Evolutionary conservation across 2,329 filamentous ascomycete genomes (phyloP).

Genomic region (Cladobotryum protrusum): DNA sequence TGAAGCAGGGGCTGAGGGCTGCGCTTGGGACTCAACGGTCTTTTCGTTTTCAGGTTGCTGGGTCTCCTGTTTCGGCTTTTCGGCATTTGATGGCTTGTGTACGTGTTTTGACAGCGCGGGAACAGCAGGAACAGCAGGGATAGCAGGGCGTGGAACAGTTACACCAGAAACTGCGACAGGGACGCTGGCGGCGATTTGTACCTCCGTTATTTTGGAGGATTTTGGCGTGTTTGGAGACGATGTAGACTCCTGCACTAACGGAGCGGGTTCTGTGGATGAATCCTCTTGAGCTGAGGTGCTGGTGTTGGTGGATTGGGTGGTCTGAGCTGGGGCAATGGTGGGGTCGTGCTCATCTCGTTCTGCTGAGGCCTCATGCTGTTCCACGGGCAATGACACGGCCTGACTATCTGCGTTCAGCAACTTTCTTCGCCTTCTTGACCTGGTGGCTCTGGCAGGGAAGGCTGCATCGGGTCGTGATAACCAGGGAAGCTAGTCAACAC

Average conservation of each 20-base stretch:
- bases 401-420: slow-evolving; percentile 30
- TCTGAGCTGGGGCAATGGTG: slow-evolving; percentile 12
- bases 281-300: not conserved
- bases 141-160: slow-evolving; percentile 25
- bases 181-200: not conserved
- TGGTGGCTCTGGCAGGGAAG: slow-evolving; percentile 40
- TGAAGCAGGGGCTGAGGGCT: slow-evolving; percentile 7
- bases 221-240: not conserved
- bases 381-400: slow-evolving; percentile 37
- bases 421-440: slow-evolving; percentile 38
- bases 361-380: slow-evolving; percentile 29
- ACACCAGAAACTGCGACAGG: slow-evolving; percentile 11
- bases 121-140: slow-evolving; percentile 39
- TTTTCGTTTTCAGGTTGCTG: slow-evolving; percentile 9
- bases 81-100: slow-evolving; percentile 22
- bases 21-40: slow-evolving; percentile 11
- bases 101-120: slow-evolving; percentile 39
- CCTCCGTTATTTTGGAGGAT: not conserved
- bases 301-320: not conserved
- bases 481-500: slow-evolving; percentile 48
- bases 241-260: not conserved
- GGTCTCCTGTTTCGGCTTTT: not conserved
- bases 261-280: not conserved
- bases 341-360: slow-evolving; percentile 18
- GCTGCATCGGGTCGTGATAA: slow-evolving; percentile 43